A percentile compares a stretch with the other conserved stretches of the same genome.
These are phyloP conservation scores for Colletotrichum chrysophilum DNA, from an alignment of 2,329 filamentous ascomycete genomes.

Conservation along the genomic window DNA sequence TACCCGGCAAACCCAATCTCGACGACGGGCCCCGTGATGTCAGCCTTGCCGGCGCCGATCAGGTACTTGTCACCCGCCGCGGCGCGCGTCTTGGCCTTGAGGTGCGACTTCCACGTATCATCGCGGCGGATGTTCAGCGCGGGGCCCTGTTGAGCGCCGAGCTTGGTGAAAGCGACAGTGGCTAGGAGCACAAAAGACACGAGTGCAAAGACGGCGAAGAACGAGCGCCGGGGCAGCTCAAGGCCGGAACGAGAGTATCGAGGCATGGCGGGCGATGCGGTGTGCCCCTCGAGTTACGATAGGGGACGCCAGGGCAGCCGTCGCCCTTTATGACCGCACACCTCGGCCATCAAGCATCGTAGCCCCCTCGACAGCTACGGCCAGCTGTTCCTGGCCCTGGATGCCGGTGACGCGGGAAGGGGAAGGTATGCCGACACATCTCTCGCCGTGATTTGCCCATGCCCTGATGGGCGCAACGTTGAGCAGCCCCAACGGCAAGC, in stretches of 20 bases:
- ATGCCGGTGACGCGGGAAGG: not conserved
- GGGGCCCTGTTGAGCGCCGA: not conserved
- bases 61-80: constrained; percentile 49
- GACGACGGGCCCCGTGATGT: constrained; percentile 77
- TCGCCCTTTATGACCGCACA: not conserved
- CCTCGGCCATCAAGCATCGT: not conserved
- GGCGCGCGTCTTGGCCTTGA: constrained; percentile 21
- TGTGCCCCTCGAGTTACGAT: not conserved
- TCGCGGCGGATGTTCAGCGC: constrained; percentile 3
- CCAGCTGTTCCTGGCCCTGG: not conserved
- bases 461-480: not conserved
- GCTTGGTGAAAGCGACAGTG: constrained; percentile 4
- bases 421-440: constrained; percentile 4
- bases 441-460: not conserved
- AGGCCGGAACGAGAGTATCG: not conserved
- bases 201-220: constrained; percentile 15
- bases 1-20: constrained; percentile 94
- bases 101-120: not conserved
- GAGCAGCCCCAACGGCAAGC: not conserved
- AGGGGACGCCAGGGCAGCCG: not conserved
- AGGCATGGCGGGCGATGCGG: not conserved
- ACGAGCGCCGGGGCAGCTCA: constrained; percentile 12
- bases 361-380: not conserved
- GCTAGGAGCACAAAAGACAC: constrained; percentile 12
- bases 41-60: constrained; percentile 61